Base-by-base conservation (phyloP, 108 stramenopile species). In the Fistulifera pelliculosa region DNA sequence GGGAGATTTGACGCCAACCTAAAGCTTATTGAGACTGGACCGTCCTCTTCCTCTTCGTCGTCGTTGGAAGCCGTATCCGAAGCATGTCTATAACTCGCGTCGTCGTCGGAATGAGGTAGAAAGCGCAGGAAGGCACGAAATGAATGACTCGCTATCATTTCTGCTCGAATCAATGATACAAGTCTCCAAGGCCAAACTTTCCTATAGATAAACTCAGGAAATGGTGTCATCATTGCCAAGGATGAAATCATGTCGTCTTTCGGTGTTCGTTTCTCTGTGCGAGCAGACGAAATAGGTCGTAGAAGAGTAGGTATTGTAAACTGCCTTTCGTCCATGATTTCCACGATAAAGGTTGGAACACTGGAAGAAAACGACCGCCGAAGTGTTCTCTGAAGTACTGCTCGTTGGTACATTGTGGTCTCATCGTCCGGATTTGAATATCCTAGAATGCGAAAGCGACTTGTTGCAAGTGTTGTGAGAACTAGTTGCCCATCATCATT, bases 1-100 rank as follows among this genome's bases (percentile, higher is more conserved):
- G 90, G 74, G 48, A 87, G 56, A 47, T 87, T 83, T 11, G 78
- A 61, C n/a, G 79, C 65, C 40, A 87, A 42, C 85, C 86, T 85
- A 45, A 74, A 85, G n/a, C 81, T 71, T 67, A 92, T 87, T 4
- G 57, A 21, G 18, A 44, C 8, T 15, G 56, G 56, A 7, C 43
- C 52, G 64, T 35, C 8, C 8, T 35, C 31, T 35, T 35, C 31
- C 8, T 6, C 31, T 35, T 6, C 31, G 3, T 35, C 31, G 31
- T 35, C 8, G 31, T 6, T 6, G 3, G 31, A 47, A 18, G 41
- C 28, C 25, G 25, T 12, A 7, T 27, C 57, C 18, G 49, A 35
- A 38, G 23, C 3, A 43, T 57, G 13, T 21, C n/a, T 25, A 2
- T 40, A 1, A 22, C 0, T 55, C 8, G 8, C 31, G 8, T 8